A percentile compares a stretch with the other conserved stretches of the same genome.
Evolutionary conservation across 2,329 filamentous ascomycete species (phyloP).

Genomic region (Monosporascus sp.): DNA sequence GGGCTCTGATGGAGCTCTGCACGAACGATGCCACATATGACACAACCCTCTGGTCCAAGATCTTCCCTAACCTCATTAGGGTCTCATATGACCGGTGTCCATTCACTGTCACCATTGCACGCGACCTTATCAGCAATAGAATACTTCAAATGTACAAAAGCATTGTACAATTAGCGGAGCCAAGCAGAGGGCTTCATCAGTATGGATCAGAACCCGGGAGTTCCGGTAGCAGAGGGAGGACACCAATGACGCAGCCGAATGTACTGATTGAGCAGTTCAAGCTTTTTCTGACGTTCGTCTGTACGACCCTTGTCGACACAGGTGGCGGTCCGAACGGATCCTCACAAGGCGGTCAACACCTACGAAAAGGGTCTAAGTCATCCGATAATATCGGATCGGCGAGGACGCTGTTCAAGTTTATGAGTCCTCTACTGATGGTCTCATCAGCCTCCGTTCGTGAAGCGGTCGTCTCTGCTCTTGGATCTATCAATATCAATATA

Average conservation of each 20-base stretch:
- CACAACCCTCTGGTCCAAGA: constrained; percentile 92
- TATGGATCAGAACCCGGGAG: constrained; percentile 58
- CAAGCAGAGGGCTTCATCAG: constrained; percentile 53
- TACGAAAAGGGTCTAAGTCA: constrained; percentile 73
- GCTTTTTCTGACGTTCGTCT: constrained; percentile 92
- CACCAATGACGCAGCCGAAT: constrained; percentile 71
- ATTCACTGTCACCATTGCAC: constrained; percentile 82
- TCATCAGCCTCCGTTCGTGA: constrained; percentile 78
- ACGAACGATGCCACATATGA: constrained; percentile 95
- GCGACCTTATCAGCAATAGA: constrained; percentile 88
- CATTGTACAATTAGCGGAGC: constrained; percentile 75
- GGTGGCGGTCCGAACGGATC: constrained; percentile 58
- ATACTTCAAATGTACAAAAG: constrained; percentile 89
- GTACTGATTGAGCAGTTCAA: constrained; percentile 97
- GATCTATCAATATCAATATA: constrained; percentile 90
- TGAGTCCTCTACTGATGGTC: constrained; percentile 81
- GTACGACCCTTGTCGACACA: constrained; percentile 85
- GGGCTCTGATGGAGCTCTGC: constrained; percentile 87
- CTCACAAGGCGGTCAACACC: constrained; percentile 63
- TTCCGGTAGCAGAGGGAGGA: constrained; percentile 45
- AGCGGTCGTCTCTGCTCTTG: constrained; percentile 85
- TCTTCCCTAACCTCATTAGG: constrained; percentile 91
- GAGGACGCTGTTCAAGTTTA: constrained; percentile 80
- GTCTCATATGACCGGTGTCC: constrained; percentile 88
- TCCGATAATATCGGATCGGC: constrained; percentile 82